These are phyloP conservation scores for Blastomyces emzantsi DNA, from an alignment of 2,329 filamentous ascomycete species.

Conservation along the genomic window DNA sequence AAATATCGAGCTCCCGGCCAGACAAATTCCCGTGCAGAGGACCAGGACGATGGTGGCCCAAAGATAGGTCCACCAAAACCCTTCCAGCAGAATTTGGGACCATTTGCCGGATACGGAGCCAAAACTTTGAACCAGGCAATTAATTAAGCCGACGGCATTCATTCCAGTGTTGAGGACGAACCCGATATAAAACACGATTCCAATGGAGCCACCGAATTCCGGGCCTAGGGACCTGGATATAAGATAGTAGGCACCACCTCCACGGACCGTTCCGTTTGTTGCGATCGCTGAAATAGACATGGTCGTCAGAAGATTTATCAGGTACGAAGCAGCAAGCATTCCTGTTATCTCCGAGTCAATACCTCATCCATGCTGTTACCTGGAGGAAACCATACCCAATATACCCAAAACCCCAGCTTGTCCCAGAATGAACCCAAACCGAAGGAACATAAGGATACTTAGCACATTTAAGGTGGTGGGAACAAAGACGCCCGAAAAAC, in stretches of 20 bases:
- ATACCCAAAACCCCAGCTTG: slow-evolving; percentile 72
- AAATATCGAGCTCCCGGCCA: slow-evolving; percentile 72
- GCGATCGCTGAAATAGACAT: slow-evolving; percentile 83
- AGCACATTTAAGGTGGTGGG: slow-evolving; percentile 83
- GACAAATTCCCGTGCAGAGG: slow-evolving; percentile 63
- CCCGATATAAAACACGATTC: slow-evolving; percentile 83
- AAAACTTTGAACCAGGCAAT: slow-evolving; percentile 70
- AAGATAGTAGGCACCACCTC: slow-evolving; percentile 79
- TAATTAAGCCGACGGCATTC: slow-evolving; percentile 77
- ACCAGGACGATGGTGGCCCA: slow-evolving; percentile 64
- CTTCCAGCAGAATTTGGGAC: slow-evolving; percentile 54
- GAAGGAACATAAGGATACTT: slow-evolving; percentile 85
- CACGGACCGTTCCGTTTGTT: slow-evolving; percentile 80
- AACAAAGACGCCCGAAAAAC: slow-evolving; percentile 72
- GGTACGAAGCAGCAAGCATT: slow-evolving; percentile 65
- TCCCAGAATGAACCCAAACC: slow-evolving; percentile 76
- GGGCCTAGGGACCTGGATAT: slow-evolving; percentile 79
- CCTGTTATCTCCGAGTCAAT: slow-evolving; percentile 19
- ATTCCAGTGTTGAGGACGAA: slow-evolving; percentile 78
- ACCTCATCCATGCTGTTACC: background rate
- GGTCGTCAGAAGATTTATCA: slow-evolving; percentile 73
- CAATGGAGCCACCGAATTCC: slow-evolving; percentile 83
- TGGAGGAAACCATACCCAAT: slow-evolving; percentile 48
- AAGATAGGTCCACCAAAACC: slow-evolving; percentile 68
- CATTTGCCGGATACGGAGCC: slow-evolving; percentile 49